Base-by-base conservation (phyloP, 139 green algal species). In the Auxenochlorella pyrenoidosa region DNA sequence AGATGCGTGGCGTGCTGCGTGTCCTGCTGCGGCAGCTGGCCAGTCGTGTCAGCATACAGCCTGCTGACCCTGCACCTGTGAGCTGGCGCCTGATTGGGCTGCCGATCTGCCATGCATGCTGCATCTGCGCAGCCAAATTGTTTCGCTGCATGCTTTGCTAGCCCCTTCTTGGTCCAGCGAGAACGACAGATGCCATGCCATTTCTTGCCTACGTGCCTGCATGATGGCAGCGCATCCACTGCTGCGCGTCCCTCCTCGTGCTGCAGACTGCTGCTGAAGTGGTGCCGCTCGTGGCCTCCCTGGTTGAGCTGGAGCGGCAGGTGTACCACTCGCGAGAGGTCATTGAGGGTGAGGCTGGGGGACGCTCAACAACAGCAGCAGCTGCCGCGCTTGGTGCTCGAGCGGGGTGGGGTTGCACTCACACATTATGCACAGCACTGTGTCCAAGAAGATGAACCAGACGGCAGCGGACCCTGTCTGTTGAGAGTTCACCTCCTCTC, bases 301-400 rank as follows among this genome's bases (percentile, higher is more conserved):
- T 88, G 59, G 84, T 88, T 40, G 84, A 88, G 73, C 75, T 88
- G 26, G 84, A 88, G 40, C 75, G 75, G 22, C 19, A 41, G 15
- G 84, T 78, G 47, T 76, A 75, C n/a, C 84, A 88, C 84, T 84
- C 75, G 8, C 28, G 41, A 19, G 84, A 88, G 32, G 84, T 88
- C 10, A 26, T 88, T 3, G 80, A 85, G 41, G 79, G 79, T 75
- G 79, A 34, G 51, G 15, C 54, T 63, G 54, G 54, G 22, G 13
- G 54, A 13, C 54, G 16, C 15, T 24, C 18, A 22, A 24, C 10
- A 24, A 24, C 12, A 63, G 15, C 54, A 63, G 54, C 54, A 32
- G 22, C 72, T 51, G 36, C 40, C 6, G 32, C 30, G 18, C 36
- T 51, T 28, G 38, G 38, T 18, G 6, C 68, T 38, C 32, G n/a